Conservation (phyloP, 768 basidiomycete species). For the Tricholoma saponaceum region DNA sequence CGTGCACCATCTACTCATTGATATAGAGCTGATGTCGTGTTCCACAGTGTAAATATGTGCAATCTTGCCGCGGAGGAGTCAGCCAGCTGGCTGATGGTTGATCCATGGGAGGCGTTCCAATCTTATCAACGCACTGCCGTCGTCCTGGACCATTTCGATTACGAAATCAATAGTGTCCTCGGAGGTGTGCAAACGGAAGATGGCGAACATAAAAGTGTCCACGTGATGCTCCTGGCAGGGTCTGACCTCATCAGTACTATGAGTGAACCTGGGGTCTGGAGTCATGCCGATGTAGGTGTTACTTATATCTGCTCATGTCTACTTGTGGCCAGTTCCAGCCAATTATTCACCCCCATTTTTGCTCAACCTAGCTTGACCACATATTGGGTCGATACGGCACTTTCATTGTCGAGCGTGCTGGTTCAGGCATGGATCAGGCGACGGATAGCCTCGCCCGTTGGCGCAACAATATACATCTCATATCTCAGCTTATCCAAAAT, state of each 20-base stretch:
- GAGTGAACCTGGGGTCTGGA: conserved; percentile 98
- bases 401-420: conserved; percentile 92
- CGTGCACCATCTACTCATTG: conserved; percentile 8
- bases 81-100: conserved; percentile 93
- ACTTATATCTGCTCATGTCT: conserved; percentile 15
- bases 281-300: conserved; percentile 78
- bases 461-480: conserved; percentile 85
- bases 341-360: conserved; percentile 4
- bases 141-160: conserved; percentile 95
- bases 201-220: conserved; percentile 71
- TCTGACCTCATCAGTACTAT: conserved; percentile 97
- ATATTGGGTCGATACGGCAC: conserved; percentile 94
- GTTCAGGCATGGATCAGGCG: conserved; percentile 85
- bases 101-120: conserved; percentile 96
- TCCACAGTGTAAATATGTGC: conserved; percentile 77
- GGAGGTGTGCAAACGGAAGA: conserved; percentile 76
- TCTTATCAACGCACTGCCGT: conserved; percentile 94
- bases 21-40: conserved; percentile 5
- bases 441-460: conserved; percentile 69
- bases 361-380: conserved; percentile 71
- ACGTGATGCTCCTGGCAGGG: conserved; percentile 94
- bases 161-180: conserved; percentile 83
- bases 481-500: conserved; percentile 94
- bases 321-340: conserved; percentile 8
- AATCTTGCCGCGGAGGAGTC: conserved; percentile 87